Evolutionary conservation across 2,329 filamentous ascomycete species (phyloP).

Genomic region (Periconia sp.): DNA sequence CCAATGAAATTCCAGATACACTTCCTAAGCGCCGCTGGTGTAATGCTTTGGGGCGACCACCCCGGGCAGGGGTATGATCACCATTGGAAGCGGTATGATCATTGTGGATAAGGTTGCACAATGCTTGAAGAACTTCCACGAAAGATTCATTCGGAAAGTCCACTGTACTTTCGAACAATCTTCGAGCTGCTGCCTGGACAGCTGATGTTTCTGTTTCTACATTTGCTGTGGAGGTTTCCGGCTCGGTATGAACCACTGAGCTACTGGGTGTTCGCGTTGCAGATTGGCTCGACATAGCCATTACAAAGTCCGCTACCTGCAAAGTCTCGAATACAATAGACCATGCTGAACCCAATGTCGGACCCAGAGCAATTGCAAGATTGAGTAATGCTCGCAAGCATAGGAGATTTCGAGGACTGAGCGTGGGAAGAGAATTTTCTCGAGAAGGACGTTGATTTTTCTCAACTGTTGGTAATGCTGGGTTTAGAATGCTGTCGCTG

Average conservation of each 20-base stretch:
- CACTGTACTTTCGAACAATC: constrained; percentile 86
- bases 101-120: constrained; percentile 64
- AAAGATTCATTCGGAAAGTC: constrained; percentile 88
- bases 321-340: constrained; percentile 88
- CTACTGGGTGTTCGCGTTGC: constrained; percentile 18
- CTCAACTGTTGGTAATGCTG: constrained; percentile 58
- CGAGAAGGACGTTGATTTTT: constrained; percentile 61
- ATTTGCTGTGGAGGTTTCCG: constrained; percentile 32
- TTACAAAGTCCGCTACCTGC: constrained; percentile 87
- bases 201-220: constrained; percentile 79
- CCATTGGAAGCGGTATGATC: constrained; percentile 23
- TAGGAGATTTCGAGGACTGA: constrained; percentile 87
- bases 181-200: constrained; percentile 82
- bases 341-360: constrained; percentile 83
- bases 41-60: constrained; percentile 28
- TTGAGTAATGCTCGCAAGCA: constrained; percentile 93
- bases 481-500: constrained; percentile 69
- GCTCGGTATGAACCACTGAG: constrained; percentile 20
- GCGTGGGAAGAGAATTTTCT: constrained; percentile 50
- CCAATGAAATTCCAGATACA: constrained; percentile 45
- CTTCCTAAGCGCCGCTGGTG: constrained; percentile 47
- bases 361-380: constrained; percentile 88
- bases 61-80: constrained; percentile 22
- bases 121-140: constrained; percentile 70
- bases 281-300: constrained; percentile 52